Base-by-base conservation (phyloP, 371 early-diverging fungal genomes). In the Mucor irregularis region DNA sequence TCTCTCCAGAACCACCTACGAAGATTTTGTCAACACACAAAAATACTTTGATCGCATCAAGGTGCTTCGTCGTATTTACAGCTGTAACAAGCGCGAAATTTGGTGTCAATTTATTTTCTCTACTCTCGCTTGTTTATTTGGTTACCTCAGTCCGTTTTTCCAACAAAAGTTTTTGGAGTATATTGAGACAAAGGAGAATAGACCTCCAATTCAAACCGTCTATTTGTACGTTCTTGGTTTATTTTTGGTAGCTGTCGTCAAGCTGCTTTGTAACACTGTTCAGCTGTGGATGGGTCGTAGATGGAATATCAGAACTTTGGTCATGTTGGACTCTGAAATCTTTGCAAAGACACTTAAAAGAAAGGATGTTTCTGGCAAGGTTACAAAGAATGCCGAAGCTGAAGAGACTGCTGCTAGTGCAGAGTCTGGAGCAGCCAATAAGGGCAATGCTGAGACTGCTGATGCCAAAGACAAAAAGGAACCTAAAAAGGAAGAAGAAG, bases 311-410 rank as follows among this genome's bases (percentile, higher is more conserved):
- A 64, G 81, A 30, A 64, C 74, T 2, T 58, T 69, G 0, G 64
- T 69, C 8, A 76, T 76, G 76, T 51, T 83, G n/a, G 74, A 78
- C 46, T 47, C 77, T 4, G 83, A 83, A 28, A 71, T 83, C 1
- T 80, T 73, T 52, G 68, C 70, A 21, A 83, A 81, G 45, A 62
- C 81, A 0, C 38, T 83, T 38, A 66, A 66, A 25, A 67, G 78
- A 62, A 78, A 77, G 60, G 79, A 78, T 30, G 71, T 72, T 62
- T 67, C 77, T 31, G 75, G 78, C 29, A 73, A 69, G 26, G 62
- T 77, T 5, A 19, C 40, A 10, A 49, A 55, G 5, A 40, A 9
- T 10, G 48, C 35, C 1, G 39, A 30, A 9, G 34, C 37, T 0
- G 28, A 49, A 25, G 44, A 49, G 22, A 16, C 14, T 4, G 50